phyloP scores from a whole-genome alignment of 1,284 basidiomycete genomes.

The Singerocomus rubriflavus region DNA sequence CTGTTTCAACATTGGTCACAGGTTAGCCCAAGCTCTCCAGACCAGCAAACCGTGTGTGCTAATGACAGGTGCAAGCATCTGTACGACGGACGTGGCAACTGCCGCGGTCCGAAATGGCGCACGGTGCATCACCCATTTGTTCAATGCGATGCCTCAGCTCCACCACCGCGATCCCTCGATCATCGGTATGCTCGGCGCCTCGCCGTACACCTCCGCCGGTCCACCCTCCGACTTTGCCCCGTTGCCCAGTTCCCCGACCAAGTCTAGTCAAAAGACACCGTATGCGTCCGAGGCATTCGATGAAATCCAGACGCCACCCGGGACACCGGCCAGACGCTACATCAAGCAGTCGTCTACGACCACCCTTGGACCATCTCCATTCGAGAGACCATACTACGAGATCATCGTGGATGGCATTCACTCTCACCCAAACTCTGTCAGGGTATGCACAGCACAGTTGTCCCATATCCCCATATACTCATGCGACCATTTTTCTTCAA shows the following conservation, averaged over 20 bases:
- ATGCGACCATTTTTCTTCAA: slow-evolving; percentile 29
- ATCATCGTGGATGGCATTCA: slow-evolving; percentile 91
- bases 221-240: slow-evolving; percentile 29
- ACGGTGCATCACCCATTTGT: slow-evolving; percentile 84
- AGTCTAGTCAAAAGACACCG: slow-evolving; percentile 14
- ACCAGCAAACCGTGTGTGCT: not conserved
- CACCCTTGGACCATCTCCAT: slow-evolving; percentile 35
- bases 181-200: slow-evolving; percentile 82
- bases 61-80: slow-evolving; percentile 43
- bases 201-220: slow-evolving; percentile 53
- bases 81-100: slow-evolving; percentile 64
- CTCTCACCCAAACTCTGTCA: slow-evolving; percentile 85
- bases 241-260: slow-evolving; percentile 20
- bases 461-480: not conserved
- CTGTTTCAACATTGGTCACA: slow-evolving; percentile 84
- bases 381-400: slow-evolving; percentile 79
- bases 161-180: slow-evolving; percentile 85
- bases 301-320: slow-evolving; percentile 57
- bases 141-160: slow-evolving; percentile 89
- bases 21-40: slow-evolving; percentile 40
- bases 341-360: slow-evolving; percentile 27
- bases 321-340: slow-evolving; percentile 42
- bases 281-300: slow-evolving; percentile 61
- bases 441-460: slow-evolving; percentile 46
- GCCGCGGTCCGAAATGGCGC: slow-evolving; percentile 69